phyloP scores from a whole-genome alignment of 257 asterid species.

The Solanum piurae region DNA sequence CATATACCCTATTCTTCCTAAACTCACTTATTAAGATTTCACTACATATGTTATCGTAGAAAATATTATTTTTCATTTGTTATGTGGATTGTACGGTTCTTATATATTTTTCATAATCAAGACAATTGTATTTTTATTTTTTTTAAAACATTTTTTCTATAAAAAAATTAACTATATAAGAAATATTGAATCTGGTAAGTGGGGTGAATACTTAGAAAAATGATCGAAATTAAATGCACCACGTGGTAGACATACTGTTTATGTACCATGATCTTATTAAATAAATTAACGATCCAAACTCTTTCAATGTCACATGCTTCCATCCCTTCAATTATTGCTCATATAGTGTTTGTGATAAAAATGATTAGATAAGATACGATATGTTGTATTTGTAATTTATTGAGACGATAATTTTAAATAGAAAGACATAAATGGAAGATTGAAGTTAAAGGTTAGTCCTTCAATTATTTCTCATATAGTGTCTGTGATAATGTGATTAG shows the following conservation, averaged over 20 bases:
- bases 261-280: not conserved
- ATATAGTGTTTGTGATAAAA: not conserved
- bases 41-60: not conserved
- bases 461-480: too few relatives aligned
- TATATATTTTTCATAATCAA: not conserved
- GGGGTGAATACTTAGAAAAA: not conserved
- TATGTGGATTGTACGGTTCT: not conserved
- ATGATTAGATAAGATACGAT: not conserved
- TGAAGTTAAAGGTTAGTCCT: too few relatives aligned
- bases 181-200: not conserved
- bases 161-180: not conserved
- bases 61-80: not conserved
- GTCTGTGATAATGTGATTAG: too few relatives aligned
- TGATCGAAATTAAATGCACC: not conserved
- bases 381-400: too few relatives aligned
- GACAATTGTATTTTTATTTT: not conserved
- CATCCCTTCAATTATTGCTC: not conserved
- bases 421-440: too few relatives aligned
- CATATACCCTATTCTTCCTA: too few relatives aligned
- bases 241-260: not conserved
- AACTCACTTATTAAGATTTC: too few relatives aligned
- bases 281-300: not conserved
- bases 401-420: too few relatives aligned
- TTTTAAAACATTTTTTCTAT: not conserved
- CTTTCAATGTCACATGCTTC: not conserved